A percentile compares a stretch with the other conserved stretches of the same genome.
Conservation (phyloP, 2,329 filamentous ascomycete genomes). For the Verticillium albo-atrum region DNA sequence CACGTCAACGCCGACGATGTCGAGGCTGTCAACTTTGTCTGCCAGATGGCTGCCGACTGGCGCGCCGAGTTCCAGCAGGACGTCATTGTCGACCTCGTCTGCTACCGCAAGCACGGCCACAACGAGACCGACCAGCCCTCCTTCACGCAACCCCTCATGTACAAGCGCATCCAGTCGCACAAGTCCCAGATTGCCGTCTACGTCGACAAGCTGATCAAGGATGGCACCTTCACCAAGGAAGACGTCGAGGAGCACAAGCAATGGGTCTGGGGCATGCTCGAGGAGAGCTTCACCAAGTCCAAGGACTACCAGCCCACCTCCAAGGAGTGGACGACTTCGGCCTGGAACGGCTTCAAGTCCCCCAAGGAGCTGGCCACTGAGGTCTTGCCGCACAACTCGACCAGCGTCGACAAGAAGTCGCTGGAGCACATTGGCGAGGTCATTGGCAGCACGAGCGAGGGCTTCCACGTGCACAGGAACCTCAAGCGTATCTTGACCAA, state of each 20-base stretch:
- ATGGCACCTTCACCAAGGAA: conserved; percentile 94
- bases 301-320: conserved; percentile 96
- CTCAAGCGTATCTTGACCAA: conserved; percentile 90
- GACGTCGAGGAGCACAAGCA: conserved; percentile 99
- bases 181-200: conserved; percentile 86
- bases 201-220: conserved; percentile 81
- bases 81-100: conserved; percentile 96
- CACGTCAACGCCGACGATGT: conserved; percentile 99
- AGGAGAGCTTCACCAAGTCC: conserved; percentile 94
- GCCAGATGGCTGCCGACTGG: conserved; percentile 95
- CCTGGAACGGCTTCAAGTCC: conserved; percentile 99
- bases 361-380: conserved; percentile 96
- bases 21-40: conserved; percentile 97
- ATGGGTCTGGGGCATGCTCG: conserved; percentile 99
- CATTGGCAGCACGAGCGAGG: conserved; percentile 75
- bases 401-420: conserved; percentile 67
- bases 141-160: conserved; percentile 99
- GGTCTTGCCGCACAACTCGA: conserved; percentile 86
- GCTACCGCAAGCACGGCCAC: conserved; percentile 98
- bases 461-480: conserved; percentile 88
- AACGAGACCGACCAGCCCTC: conserved; percentile 99
- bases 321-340: conserved; percentile 97
- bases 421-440: conserved; percentile 78
- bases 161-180: conserved; percentile 91
- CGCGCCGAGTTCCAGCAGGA: conserved; percentile 98